Base-by-base conservation (phyloP, 2,329 filamentous ascomycete genomes). In the Mycosphaerelloides madeirae region DNA sequence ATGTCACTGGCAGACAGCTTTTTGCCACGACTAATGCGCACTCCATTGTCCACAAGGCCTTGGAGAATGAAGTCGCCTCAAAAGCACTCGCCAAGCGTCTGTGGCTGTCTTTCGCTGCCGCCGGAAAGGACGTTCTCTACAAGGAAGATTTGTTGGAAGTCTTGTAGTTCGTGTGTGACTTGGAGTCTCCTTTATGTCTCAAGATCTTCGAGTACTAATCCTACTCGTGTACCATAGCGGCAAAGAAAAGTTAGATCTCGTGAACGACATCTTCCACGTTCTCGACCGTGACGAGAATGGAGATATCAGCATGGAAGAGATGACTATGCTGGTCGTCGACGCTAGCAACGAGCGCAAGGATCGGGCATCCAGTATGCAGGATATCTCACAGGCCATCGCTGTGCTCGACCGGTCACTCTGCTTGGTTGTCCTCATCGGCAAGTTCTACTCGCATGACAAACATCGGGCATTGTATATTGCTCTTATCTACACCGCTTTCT, bases 1-100 rank as follows among this genome's bases (percentile, higher is more conserved):
- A 94, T 61, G 87, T 94, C 51, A 89, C 87, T 0, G 88, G 88
- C 51, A 90, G 89, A 68, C 78, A 90, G 56, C 81, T 91, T 28
- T 89, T 91, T 69, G 90, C 45, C 25, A 49, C 55, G 1, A 59
- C 43, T 15, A 56, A 52, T 13, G 59, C 54, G 3, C 59, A 58
- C 46, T 55, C 50, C 2, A 54, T 60, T 25, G 59, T 64, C 22
- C 39, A 61, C 19, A 54, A 48, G 29, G 46, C 46, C 1, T 32
- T 48, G n/a, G 46, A 48, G 25, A 41, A 34, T 19, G 29, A 56
- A 29, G 44, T 48, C 11, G 52, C 58, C 13, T 58, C 62, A 3
- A 58, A 63, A 47, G 63, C 64, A 7, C 50, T 66, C 5, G 64
- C 62, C 18, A 48, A 57, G 7, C 55, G 63, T 9, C 44, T 66